Evolutionary conservation across 2,329 filamentous ascomycete species (phyloP).

Genomic region (Neoscytalidium dimidiatum): DNA sequence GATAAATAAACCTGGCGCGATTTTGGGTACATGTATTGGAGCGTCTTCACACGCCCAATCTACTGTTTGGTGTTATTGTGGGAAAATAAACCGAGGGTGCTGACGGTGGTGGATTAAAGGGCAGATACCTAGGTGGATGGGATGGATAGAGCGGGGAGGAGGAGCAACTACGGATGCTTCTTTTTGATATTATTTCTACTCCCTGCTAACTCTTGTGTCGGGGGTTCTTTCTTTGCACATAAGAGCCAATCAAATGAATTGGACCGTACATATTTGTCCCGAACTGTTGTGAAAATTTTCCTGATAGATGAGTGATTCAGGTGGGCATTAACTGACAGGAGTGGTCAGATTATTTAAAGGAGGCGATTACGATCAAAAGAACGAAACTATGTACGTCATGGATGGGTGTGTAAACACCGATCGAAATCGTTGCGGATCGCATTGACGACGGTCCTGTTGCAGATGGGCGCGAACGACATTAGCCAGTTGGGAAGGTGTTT

Average conservation of each 20-base stretch:
- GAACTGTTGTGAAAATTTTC: background rate
- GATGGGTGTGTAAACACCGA: background rate
- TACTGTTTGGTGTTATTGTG: slow-evolving; percentile 11
- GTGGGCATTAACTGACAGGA: too few relatives aligned
- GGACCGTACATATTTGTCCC: background rate
- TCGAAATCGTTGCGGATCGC: background rate
- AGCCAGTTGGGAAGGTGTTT: background rate
- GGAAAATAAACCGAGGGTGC: slow-evolving; percentile 14
- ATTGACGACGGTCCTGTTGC: background rate
- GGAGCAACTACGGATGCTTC: background rate
- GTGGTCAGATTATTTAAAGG: background rate
- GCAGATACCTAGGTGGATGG: background rate
- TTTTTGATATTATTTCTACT: too few relatives aligned
- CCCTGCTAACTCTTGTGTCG: background rate
- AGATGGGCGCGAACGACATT: background rate
- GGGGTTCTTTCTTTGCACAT: slow-evolving; percentile 13
- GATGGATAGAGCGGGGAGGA: background rate
- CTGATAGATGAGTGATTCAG: too few relatives aligned
- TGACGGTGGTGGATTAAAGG: background rate
- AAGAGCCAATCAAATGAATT: slow-evolving; percentile 13
- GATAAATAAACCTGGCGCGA: slow-evolving; percentile 14
- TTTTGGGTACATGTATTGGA: slow-evolving; percentile 11
- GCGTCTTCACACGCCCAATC: background rate
- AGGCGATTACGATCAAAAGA: too few relatives aligned
- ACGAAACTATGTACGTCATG: background rate